phyloP scores from a whole-genome alignment of 169 alveolate species.

The Cryptosporidium sp. region DNA sequence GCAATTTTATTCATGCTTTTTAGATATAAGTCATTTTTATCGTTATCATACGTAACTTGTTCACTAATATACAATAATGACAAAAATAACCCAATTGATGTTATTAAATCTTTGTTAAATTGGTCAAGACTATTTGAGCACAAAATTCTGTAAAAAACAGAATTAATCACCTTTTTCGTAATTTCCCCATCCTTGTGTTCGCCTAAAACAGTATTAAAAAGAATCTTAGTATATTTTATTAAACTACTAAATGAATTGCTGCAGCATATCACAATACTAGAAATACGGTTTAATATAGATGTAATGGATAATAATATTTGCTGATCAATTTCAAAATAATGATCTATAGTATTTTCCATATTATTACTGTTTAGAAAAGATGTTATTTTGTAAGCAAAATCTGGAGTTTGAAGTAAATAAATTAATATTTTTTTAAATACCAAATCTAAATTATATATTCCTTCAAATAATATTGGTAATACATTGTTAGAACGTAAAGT shows the following conservation, averaged over 20 bases:
- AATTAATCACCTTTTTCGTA: not conserved
- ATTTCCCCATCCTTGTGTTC: not conserved
- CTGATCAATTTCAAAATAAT: conserved; percentile 15
- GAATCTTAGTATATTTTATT: not conserved
- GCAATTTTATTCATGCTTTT: not conserved
- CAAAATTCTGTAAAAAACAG: not conserved
- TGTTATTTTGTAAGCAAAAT: not conserved
- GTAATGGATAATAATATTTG: not conserved
- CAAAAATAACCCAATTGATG: conserved; percentile 22
- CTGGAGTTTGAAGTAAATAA: not conserved
- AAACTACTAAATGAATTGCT: not conserved
- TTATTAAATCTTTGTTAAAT: conserved; percentile 31
- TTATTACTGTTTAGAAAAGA: not conserved
- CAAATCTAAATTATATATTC: conserved; percentile 2
- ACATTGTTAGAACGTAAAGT: not conserved
- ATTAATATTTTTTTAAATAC: not conserved
- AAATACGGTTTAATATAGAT: conserved; percentile 4
- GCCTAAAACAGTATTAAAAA: not conserved
- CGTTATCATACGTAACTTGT: not conserved
- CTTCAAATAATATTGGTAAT: not conserved
- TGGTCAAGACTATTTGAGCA: not conserved
- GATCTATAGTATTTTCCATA: not conserved
- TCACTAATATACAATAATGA: conserved; percentile 11
- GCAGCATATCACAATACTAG: not conserved
- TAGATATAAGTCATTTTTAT: not conserved